Base-by-base conservation (phyloP, 1,284 basidiomycete genomes). In the Laetiporus sulphureus region DNA sequence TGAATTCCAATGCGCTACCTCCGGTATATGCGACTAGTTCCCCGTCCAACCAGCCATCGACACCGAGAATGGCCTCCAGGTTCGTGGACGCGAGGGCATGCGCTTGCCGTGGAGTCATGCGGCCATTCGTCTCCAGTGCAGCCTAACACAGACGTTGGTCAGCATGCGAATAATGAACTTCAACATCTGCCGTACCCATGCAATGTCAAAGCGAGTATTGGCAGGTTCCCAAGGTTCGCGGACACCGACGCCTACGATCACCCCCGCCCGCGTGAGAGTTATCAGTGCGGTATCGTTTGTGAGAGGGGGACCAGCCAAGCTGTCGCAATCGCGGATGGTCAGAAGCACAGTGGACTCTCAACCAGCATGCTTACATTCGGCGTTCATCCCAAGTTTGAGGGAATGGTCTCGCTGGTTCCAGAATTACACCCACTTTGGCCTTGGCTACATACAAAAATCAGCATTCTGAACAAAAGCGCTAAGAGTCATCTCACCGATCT, bases 21-120 rank as follows among this genome's bases (percentile, higher is more conserved):
- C 65, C 65, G 39, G 72, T 67, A 54, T 68, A 79, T 2, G 75
- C 75, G 11, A 79, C 78, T 41, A 75, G 66, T 41, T 75, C 71
- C 7, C 55, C 61, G n/a, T 56, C 53, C 6, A 51, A 38, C 33
- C 40, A 56, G 11, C 42, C 48, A 34, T 63, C 53, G 2, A 77
- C 53, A 5, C 69, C 73, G 5, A 79, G 65, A 31, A 82, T 52
- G 34, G 69, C 65, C 44, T 75, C 74, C 7, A 82, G 53, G 47
- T 75, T 78, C 24, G 60, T 60, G 15, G 65, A 66, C 23, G 71
- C 68, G 21, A 77, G 58, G 11, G 65, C 68, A 21, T 78, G 48
- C 0, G 74, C 74, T 11, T 66, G 54, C 27, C 62, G 53, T 46
- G 68, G 67, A 41, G 54, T 54, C 30, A 79, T 58, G n/a, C 64